Evolutionary conservation across 164 flowering plant genomes (phyloP).

Genomic region (Chloranthus sessilifolius): DNA sequence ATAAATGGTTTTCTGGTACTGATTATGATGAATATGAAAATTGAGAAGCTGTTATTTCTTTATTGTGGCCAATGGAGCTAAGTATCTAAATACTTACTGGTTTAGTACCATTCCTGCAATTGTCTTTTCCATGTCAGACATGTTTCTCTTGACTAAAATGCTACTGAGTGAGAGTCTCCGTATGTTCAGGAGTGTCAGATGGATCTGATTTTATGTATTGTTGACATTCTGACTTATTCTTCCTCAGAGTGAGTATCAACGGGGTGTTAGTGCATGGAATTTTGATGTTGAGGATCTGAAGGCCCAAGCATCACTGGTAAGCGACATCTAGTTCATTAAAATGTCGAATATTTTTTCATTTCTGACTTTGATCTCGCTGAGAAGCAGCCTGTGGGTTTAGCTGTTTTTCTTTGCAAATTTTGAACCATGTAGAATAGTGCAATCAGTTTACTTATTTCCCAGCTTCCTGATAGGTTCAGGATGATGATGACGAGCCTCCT

Average conservation of each 20-base stretch:
- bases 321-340: conserved; percentile 10
- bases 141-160: background rate
- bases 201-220: background rate
- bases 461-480: conserved; percentile 53
- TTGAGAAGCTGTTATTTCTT: too few relatives aligned
- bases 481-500: conserved; percentile 55
- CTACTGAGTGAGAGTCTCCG: background rate
- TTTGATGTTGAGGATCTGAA: conserved; percentile 94
- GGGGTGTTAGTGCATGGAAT: conserved; percentile 99
- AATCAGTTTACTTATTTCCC: conserved; percentile 1
- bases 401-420: background rate
- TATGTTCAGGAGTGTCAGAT: too few relatives aligned
- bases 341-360: background rate
- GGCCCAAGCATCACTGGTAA: conserved; percentile 87
- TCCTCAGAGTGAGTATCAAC: conserved; percentile 87
- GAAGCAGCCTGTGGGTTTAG: background rate
- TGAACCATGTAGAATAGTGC: background rate
- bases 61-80: too few relatives aligned
- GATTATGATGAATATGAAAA: background rate
- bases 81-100: too few relatives aligned
- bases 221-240: conserved; percentile 2
- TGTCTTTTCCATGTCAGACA: background rate
- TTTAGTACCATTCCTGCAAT: too few relatives aligned
- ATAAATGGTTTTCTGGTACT: background rate
- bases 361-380: background rate